Conservation (phyloP, 2,329 filamentous ascomycete species). For the Fusarium incarnatum region DNA sequence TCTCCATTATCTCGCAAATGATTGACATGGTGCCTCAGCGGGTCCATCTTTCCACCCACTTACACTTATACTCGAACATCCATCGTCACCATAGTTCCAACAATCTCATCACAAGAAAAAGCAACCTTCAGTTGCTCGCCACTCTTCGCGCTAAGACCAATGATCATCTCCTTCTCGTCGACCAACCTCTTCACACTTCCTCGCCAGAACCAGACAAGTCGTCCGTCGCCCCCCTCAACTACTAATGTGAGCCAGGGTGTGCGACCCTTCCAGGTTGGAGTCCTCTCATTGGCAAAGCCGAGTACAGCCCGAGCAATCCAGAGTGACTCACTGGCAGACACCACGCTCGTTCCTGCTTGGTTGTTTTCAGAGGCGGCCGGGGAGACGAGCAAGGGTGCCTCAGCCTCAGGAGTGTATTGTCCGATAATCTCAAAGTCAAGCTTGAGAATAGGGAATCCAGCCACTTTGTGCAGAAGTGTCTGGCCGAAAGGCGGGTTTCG, state of each 20-base stretch:
- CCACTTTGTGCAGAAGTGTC: slow-evolving; percentile 72
- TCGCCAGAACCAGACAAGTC: slow-evolving; percentile 75
- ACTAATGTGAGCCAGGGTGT: slow-evolving; percentile 79
- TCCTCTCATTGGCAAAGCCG: slow-evolving; percentile 74
- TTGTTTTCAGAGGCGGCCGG: not conserved
- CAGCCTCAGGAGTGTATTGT: slow-evolving; percentile 5
- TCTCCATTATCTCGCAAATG: not conserved
- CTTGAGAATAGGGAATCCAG: slow-evolving; percentile 73
- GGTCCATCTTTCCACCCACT: not conserved
- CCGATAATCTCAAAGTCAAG: slow-evolving; percentile 54
- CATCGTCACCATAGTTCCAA: slow-evolving; percentile 63
- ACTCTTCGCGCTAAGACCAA: slow-evolving; percentile 63
- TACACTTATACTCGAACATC: slow-evolving; percentile 32
- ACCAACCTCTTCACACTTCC: slow-evolving; percentile 73
- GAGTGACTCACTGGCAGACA: not conserved
- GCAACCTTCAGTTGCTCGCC: slow-evolving; percentile 71
- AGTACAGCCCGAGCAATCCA: slow-evolving; percentile 72
- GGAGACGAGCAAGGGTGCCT: not conserved
- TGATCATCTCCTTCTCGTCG: slow-evolving; percentile 68
- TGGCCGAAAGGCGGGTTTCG: slow-evolving; percentile 87
- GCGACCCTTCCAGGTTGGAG: slow-evolving; percentile 72
- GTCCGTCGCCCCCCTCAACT: slow-evolving; percentile 66
- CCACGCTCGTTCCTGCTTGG: not conserved
- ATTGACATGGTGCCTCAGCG: not conserved
- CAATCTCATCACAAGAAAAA: slow-evolving; percentile 88